These are phyloP conservation scores for Debaryomycetaceae sp. DNA, from an alignment of 1,139 yeast species.

Conservation along the genomic window DNA sequence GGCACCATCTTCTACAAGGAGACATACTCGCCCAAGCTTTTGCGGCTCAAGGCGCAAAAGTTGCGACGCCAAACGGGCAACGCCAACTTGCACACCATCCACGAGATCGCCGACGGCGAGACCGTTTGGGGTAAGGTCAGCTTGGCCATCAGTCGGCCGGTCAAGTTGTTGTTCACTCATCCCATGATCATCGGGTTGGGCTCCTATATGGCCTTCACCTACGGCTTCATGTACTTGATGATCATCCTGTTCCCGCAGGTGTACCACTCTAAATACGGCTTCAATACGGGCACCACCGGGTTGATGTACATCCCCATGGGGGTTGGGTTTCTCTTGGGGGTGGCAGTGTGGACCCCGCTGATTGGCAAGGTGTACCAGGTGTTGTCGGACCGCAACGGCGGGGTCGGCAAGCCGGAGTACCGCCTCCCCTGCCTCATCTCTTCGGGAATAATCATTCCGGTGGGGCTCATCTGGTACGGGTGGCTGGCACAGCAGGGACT, in stretches of 20 bases:
- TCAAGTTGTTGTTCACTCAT: constrained; percentile 47
- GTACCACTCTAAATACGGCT: constrained; percentile 45
- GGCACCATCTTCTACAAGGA: constrained; percentile 47
- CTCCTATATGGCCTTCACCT: constrained; percentile 57
- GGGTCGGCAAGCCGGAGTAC: constrained; percentile 54
- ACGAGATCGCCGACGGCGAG: constrained; percentile 42
- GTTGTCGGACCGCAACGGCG: constrained; percentile 38
- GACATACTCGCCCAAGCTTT: constrained; percentile 55
- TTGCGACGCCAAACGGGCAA: constrained; percentile 53
- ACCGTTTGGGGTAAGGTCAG: constrained; percentile 26
- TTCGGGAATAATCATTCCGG: constrained; percentile 45
- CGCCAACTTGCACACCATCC: constrained; percentile 51
- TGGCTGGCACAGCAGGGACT: constrained; percentile 52
- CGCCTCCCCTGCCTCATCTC: constrained; percentile 43
- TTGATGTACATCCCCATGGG: constrained; percentile 55
- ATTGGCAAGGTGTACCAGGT: constrained; percentile 35
- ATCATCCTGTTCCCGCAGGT: constrained; percentile 55
- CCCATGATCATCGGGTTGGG: constrained; percentile 65
- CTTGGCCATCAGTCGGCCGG: constrained; percentile 47
- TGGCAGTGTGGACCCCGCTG: constrained; percentile 37
- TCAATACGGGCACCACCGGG: constrained; percentile 47
- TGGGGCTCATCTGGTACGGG: constrained; percentile 58
- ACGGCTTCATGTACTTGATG: constrained; percentile 61
- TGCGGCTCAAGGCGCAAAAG: constrained; percentile 41
- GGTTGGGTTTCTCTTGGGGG: constrained; percentile 46